phyloP scores from a whole-genome alignment of 805 yeast species.

The Starmerella vaccinii region DNA sequence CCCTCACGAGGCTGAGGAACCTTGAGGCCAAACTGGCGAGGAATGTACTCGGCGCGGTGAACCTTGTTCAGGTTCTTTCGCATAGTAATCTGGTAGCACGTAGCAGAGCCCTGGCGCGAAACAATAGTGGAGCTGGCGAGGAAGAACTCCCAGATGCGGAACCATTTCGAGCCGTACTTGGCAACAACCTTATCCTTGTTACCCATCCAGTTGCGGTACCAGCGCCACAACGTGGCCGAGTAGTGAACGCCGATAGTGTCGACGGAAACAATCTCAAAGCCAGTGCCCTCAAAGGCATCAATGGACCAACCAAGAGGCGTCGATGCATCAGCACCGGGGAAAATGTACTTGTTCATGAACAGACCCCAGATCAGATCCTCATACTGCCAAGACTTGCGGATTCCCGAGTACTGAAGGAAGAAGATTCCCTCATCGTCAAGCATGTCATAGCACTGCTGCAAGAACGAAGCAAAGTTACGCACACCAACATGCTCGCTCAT shows the following conservation, averaged over 20 bases:
- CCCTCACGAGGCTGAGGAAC: conserved; percentile 32
- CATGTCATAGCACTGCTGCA: conserved; percentile 72
- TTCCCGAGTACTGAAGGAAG: conserved; percentile 79
- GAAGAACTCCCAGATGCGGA: conserved; percentile 86
- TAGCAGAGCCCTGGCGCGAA: conserved; percentile 87
- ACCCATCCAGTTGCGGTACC: conserved; percentile 91
- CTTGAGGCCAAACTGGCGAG: conserved; percentile 62
- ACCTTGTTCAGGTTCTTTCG: conserved; percentile 81
- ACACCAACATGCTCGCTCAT: conserved; percentile 97
- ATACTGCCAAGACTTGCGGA: conserved; percentile 87
- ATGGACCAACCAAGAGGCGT: conserved; percentile 82
- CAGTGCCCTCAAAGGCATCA: conserved; percentile 65
- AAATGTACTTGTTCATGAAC: conserved; percentile 89
- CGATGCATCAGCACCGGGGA: conserved; percentile 96
- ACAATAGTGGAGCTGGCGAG: conserved; percentile 72
- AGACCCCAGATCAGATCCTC: conserved; percentile 91
- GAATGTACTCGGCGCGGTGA: conserved; percentile 73
- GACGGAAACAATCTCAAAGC: conserved; percentile 71
- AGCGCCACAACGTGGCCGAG: conserved; percentile 82
- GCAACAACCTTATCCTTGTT: conserved; percentile 64
- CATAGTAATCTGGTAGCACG: conserved; percentile 81
- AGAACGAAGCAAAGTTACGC: conserved; percentile 64
- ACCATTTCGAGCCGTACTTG: conserved; percentile 85
- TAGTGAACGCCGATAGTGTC: conserved; percentile 91
- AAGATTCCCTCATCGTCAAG: conserved; percentile 86